Evolutionary conservation across 148 eudicot genomes (phyloP), one percentile per base, ranked within the genome.

Genomic region (Rhododendron williamsianum): DNA sequence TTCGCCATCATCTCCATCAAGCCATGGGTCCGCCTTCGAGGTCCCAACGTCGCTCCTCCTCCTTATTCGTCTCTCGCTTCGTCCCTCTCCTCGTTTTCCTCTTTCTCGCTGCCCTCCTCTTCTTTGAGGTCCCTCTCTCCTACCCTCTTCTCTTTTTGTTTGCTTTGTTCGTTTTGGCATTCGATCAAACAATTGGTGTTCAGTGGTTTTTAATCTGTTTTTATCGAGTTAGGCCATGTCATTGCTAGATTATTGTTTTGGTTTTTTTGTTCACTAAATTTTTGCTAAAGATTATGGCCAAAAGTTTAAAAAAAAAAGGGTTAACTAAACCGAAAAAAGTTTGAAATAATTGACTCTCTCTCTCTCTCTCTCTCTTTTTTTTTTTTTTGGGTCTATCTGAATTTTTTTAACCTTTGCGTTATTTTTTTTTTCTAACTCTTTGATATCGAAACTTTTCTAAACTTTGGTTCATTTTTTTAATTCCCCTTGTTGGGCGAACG

Each of bases 41-140:
- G 48, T 4, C 80, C 58, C 77, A 45, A 78, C 85, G 46, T 83
- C 91, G 90, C 78, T 82, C 91, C 67, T 88, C 91, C 63, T 87
- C 90, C 77, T 81, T 87, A 35, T 87, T 84, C 35, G 82, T 90
- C 71, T 86, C 87, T 80, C 92, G 91, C 33, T 92, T 73, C 36
- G 88, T 91, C 45, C 89, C 91, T 67, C 25, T 90, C 78, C 74
- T 91, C 76, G 90, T 91, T 51, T 76, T 92, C 30, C 84, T 90
- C 45, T 90, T 89, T 36, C 90, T 94, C 33, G 87, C 86, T 23
- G 89, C 88, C 30, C 87, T 94, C 78, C 73, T 93, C 49, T 60
- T 91, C 76, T 87, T 92, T 80, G 91, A 91, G 96, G 95, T 94
- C 18, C 45, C 16, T 36, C 80, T 52, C 65, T 84, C n/a, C 48